Evolutionary conservation across 129 eudicot genomes (phyloP).

Genomic region (Artemisia tridentata): DNA sequence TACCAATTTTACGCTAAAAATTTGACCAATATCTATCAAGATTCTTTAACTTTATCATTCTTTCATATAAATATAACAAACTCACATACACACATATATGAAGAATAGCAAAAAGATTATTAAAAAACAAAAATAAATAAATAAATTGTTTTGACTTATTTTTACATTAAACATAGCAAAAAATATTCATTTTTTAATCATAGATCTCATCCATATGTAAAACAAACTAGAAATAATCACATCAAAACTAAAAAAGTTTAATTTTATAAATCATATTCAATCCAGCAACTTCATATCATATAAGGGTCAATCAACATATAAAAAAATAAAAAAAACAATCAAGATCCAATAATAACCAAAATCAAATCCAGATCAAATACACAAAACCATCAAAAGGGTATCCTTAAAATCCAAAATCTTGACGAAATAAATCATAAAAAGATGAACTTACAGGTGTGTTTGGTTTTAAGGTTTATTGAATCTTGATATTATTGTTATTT

Average conservation of each 20-base stretch:
- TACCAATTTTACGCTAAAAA: neutral
- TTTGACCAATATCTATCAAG: neutral
- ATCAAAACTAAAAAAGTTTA: slow-evolving; percentile 5
- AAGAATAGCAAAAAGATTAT: slow-evolving; percentile 18
- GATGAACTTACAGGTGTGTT: slow-evolving; percentile 19
- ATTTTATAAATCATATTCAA: neutral
- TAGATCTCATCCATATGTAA: slow-evolving; percentile 24
- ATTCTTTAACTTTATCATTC: slow-evolving; percentile 5
- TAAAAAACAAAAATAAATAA: too few relatives aligned
- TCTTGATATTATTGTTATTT: neutral
- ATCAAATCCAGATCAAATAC: slow-evolving; percentile 13
- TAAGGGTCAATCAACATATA: too few relatives aligned
- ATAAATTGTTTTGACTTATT: too few relatives aligned
- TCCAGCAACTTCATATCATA: slow-evolving; percentile 13
- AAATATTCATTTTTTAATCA: slow-evolving; percentile 13
- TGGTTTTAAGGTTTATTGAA: slow-evolving; percentile 6
- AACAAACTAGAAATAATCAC: neutral
- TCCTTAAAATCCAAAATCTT: slow-evolving; percentile 7
- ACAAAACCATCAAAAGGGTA: slow-evolving; percentile 6
- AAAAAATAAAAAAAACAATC: neutral
- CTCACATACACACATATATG: neutral
- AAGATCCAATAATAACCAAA: slow-evolving; percentile 17
- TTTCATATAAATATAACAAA: too few relatives aligned
- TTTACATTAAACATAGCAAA: neutral
- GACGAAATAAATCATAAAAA: slow-evolving; percentile 1